A percentile compares a stretch with the other conserved stretches of the same genome.
phyloP scores from a whole-genome alignment of 441 rosid species.

The Jatropha multifida region DNA sequence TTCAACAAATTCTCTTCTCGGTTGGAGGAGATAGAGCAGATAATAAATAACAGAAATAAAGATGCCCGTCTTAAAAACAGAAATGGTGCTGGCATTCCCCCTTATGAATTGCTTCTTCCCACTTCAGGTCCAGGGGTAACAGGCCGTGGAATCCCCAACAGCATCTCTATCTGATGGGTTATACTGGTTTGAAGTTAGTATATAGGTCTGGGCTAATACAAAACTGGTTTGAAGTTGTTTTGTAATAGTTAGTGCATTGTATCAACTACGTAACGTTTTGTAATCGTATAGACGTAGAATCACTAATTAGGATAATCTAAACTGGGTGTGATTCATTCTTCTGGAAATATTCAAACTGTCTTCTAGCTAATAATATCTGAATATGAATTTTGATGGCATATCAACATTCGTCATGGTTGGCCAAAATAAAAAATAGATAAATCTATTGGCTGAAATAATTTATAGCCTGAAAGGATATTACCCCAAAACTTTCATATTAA shows the following conservation, averaged over 20 bases:
- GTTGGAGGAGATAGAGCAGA: conserved; percentile 65
- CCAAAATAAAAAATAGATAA: too few species aligned
- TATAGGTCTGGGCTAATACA: not conserved
- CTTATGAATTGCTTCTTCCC: conserved; percentile 81
- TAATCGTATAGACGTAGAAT: not conserved
- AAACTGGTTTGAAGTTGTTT: not conserved
- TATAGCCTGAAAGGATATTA: too few species aligned
- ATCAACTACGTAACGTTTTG: not conserved
- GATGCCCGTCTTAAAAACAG: conserved; percentile 61
- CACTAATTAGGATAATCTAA: not conserved
- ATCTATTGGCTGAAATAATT: too few species aligned
- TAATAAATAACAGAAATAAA: conserved; percentile 58
- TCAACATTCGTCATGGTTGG: not conserved
- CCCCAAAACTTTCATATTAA: too few species aligned
- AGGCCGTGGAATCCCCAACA: conserved; percentile 92
- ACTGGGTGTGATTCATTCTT: not conserved
- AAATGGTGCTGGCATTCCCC: conserved; percentile 90
- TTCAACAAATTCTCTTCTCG: conserved; percentile 54
- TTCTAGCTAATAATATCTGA: not conserved
- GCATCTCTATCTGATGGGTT: conserved; percentile 68
- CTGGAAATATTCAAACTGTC: not conserved
- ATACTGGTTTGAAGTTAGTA: not conserved
- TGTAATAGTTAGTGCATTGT: not conserved
- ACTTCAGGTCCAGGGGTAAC: conserved; percentile 87
- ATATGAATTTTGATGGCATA: not conserved